Evolutionary conservation across 192 early-diverging fungal genomes (phyloP).

Genomic region (Irineochytrium annulatum): DNA sequence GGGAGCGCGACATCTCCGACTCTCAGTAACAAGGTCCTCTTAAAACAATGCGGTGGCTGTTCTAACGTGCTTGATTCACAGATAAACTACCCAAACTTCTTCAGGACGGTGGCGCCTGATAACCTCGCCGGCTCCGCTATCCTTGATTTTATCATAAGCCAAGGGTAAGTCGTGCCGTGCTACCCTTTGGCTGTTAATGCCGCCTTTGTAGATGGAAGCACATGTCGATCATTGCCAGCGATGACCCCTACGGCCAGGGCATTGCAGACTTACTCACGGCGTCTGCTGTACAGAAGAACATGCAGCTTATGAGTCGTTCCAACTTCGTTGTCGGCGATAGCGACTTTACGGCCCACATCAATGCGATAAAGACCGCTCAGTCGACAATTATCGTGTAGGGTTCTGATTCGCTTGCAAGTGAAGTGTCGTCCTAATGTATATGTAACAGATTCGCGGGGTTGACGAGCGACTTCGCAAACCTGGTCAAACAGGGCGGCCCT

Average conservation of each 20-base stretch:
- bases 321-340: too few relatives aligned
- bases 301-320: too few relatives aligned
- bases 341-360: too few relatives aligned
- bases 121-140: conserved; percentile 19
- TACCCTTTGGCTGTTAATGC: too few relatives aligned
- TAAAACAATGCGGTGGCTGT: conserved; percentile 22
- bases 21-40: conserved; percentile 15
- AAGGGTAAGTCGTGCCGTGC: conserved; percentile 26
- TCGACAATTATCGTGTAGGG: too few relatives aligned
- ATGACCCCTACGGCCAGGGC: conserved; percentile 1
- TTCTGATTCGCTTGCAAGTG: too few relatives aligned
- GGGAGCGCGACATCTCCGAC: conserved; percentile 22
- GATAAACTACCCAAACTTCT: conserved; percentile 32
- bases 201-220: conserved; percentile 1
- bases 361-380: too few relatives aligned
- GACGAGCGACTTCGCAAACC: too few relatives aligned
- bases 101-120: conserved; percentile 32
- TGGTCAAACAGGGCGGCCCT: too few relatives aligned
- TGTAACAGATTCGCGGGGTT: too few relatives aligned
- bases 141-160: conserved; percentile 12
- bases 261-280: conserved; percentile 1
- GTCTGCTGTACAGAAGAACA: conserved; percentile 1
- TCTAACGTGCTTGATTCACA: conserved; percentile 23
- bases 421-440: too few relatives aligned
- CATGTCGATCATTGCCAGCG: not conserved